These are phyloP conservation scores for Abortiporus biennis DNA, from an alignment of 1,284 basidiomycete genomes.

Conservation along the genomic window DNA sequence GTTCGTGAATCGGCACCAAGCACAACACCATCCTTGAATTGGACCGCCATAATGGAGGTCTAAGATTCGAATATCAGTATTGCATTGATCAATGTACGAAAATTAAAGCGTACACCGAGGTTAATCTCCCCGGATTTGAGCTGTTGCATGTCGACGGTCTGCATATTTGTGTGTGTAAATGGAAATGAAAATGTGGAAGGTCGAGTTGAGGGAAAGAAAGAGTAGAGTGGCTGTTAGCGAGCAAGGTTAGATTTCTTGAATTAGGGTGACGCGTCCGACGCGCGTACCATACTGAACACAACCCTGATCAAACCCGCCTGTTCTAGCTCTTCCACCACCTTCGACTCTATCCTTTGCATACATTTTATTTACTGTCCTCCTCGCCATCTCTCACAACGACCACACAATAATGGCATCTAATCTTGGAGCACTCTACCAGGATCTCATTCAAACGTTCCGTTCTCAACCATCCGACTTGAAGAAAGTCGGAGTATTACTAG, in stretches of 20 bases:
- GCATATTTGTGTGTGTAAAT: too few species aligned
- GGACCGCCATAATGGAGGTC: constrained; percentile 99
- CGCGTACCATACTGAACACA: constrained; percentile 37
- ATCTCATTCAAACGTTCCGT: constrained; percentile 57
- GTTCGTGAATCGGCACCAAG: constrained; percentile 97
- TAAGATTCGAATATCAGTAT: constrained; percentile 24
- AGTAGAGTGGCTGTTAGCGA: constrained; percentile 11
- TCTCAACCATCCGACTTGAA: constrained; percentile 59
- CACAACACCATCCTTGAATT: constrained; percentile 92
- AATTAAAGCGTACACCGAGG: constrained; percentile 68
- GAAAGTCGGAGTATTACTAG: constrained; percentile 54
- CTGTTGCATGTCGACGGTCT: constrained; percentile 65
- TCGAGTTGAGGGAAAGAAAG: constrained; percentile 17
- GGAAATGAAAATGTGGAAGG: constrained; percentile 12
- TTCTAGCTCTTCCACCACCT: too few species aligned
- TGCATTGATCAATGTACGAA: neutral
- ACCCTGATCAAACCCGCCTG: too few species aligned
- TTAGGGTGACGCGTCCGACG: constrained; percentile 42
- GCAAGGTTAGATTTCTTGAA: too few species aligned
- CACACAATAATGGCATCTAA: constrained; percentile 46
- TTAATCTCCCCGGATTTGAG: constrained; percentile 93
- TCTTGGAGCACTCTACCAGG: constrained; percentile 55
- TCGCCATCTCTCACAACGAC: too few species aligned
- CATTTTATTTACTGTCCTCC: too few species aligned
- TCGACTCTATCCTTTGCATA: too few species aligned